Evolutionary conservation across 1,284 basidiomycete species (phyloP), one percentile per base, ranked within the genome.

Genomic region (Phellopilus nigrolimitatus): DNA sequence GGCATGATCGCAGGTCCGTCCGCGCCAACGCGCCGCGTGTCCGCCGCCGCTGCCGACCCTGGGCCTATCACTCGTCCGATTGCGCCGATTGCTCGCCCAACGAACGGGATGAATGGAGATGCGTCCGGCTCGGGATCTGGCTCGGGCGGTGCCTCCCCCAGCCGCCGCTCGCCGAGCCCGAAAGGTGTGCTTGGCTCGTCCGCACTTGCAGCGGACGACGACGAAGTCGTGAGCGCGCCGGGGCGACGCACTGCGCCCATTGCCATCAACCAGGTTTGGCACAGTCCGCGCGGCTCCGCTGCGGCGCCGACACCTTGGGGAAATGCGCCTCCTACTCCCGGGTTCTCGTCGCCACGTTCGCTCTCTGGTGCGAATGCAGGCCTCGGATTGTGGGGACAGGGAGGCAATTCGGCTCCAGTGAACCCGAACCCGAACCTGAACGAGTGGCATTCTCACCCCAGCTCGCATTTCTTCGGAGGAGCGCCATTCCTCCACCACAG

Each of bases 111-210:
- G 71, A 33, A 76, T 75, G 55, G 78, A 15, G 49, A 51, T 27
- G 33, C 44, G 9, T 51, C 53, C 3, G 28, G 47, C 21, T 52
- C 54, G 2, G 45, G 75, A 21, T 70, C 75, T 27, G 75, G 75
- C 15, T 82, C 82, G 4, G 77, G 79, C 1, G 81, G 80, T 12
- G 77, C 78, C 4, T 85, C 81, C 0, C 82, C 83, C 3, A 72
- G 70, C 28, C 75, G 78, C 33, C 75, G 84, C 7, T 82, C 84
- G 22, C 83, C 84, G 3, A 85, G 82, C 61, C 84, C 86, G 2
- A 87, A 87, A 61, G 78, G 79, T 39, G 68, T 80, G n/a, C 68
- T 86, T 7, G 86, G 87, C 12, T 87, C 84, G n/a, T 82, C 81
- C 7, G 85, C 87, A 12, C 72, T 89, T 34, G 77, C 79, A 3